Base-by-base conservation (phyloP, 208 protist species). In the Willaertia magna region DNA sequence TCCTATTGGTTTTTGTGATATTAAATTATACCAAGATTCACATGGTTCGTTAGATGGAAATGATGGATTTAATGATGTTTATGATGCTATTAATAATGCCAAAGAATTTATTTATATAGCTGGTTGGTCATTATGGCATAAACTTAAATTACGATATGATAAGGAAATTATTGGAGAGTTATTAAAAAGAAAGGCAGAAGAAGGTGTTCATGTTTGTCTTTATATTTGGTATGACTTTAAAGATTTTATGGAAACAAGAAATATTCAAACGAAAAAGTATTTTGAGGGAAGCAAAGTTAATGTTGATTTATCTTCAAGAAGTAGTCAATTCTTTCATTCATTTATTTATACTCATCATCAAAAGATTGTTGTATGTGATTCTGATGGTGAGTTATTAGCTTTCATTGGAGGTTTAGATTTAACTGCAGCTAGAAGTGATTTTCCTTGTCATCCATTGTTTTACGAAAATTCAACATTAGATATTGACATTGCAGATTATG, bases 211-310 rank as follows among this genome's bases (percentile, higher is more conserved):
- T 43, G 84, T 90, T 18, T 89, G 47, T 76, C 18, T 90, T 4
- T 74, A 91, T 79, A 22, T 90, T 20, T 90, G 88, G 88, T 90
- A 90, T 46, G 88, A 91, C 18, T 39, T 47, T 11, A 87, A 47
- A 82, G 49, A 59, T 40, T 86, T 49, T 42, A 87, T 85, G n/a
- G 85, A 67, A 16, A 84, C 75, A 26, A 20, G 79, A 6, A 52
- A 51, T 30, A 40, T 30, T 39, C 7, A 22, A 9, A 39, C 59
- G 26, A 74, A 74, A 30, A 74, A 30, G 26, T 74, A 40, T 20
- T 74, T 74, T 20, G 26, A 74, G 26, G 26, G 26, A 39, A 74
- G n/a, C n/a, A n/a, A n/a, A n/a, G n/a, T n/a, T n/a, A n/a, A n/a
- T n/a, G n/a, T n/a, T n/a, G n/a, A n/a, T n/a, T n/a, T n/a, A n/a